Conservation (phyloP, 2,329 filamentous ascomycete genomes). For the Elsinoe australis region DNA sequence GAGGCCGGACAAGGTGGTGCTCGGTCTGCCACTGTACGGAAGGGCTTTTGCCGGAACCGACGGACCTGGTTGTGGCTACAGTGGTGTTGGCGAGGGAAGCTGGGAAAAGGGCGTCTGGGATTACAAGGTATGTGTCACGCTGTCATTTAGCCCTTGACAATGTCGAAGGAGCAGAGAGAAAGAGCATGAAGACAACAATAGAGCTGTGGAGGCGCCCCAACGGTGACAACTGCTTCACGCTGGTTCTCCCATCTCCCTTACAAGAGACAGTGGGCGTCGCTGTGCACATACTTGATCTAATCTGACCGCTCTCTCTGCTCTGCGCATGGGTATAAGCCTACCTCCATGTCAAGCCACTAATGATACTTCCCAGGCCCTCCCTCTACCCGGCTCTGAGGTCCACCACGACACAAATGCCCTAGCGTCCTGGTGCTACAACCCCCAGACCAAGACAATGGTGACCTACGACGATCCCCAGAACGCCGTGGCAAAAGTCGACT, state of each 20-base stretch:
- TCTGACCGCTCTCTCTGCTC: constrained; percentile 25
- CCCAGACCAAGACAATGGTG: constrained; percentile 57
- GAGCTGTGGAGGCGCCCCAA: constrained; percentile 14
- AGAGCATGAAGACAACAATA: constrained; percentile 9
- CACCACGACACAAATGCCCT: constrained; percentile 54
- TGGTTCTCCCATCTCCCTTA: neutral
- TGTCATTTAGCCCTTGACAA: too few species aligned
- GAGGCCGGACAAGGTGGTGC: constrained; percentile 62
- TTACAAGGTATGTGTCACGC: constrained; percentile 53
- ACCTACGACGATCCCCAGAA: constrained; percentile 65
- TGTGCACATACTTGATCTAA: constrained; percentile 34
- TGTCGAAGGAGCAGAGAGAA: too few species aligned
- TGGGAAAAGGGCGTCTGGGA: constrained; percentile 86
- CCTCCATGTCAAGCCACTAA: neutral
- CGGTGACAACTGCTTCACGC: neutral
- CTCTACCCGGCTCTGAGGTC: constrained; percentile 57
- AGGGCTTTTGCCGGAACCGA: constrained; percentile 73
- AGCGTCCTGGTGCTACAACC: constrained; percentile 72
- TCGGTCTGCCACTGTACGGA: constrained; percentile 90
- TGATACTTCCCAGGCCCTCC: constrained; percentile 48
- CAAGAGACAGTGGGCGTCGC: constrained; percentile 14
- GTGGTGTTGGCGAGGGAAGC: constrained; percentile 66
- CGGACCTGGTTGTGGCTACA: constrained; percentile 62
- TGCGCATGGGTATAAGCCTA: neutral
- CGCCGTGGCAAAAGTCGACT: constrained; percentile 62